phyloP scores from a whole-genome alignment of 1,284 basidiomycete genomes.

The Grifola frondosa region DNA sequence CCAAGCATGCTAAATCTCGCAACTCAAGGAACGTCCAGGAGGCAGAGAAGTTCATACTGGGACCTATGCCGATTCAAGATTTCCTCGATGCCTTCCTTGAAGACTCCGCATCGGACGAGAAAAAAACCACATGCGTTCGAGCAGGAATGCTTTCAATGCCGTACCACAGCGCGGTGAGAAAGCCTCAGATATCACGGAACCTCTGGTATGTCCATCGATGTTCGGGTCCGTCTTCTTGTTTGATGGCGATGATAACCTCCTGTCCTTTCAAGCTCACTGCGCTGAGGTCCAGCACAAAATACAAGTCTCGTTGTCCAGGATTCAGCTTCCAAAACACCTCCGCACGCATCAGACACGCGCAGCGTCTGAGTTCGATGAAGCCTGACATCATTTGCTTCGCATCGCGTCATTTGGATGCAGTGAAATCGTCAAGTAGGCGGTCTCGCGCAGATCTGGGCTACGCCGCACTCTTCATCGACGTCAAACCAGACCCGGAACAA shows the following conservation, averaged over 20 bases:
- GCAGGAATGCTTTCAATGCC: background rate
- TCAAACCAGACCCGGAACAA: background rate
- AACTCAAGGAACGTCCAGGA: background rate
- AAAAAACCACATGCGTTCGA: background rate
- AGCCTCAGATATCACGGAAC: background rate
- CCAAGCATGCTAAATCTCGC: background rate
- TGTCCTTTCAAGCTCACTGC: too few relatives aligned
- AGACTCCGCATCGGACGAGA: background rate
- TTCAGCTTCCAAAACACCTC: slow-evolving; percentile 4
- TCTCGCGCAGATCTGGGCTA: slow-evolving; percentile 4
- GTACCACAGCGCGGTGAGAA: background rate
- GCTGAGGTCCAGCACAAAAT: background rate
- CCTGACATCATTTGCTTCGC: slow-evolving; percentile 7
- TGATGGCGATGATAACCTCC: too few relatives aligned
- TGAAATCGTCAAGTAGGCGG: background rate
- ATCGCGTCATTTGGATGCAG: background rate
- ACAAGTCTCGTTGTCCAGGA: slow-evolving; percentile 4
- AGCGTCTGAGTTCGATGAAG: background rate
- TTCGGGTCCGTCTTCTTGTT: too few relatives aligned
- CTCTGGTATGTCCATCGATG: slow-evolving; percentile 4
- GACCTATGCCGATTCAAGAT: slow-evolving; percentile 2
- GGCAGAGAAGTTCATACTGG: background rate
- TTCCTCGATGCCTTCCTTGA: slow-evolving; percentile 3
- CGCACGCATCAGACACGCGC: background rate
- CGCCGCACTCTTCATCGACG: slow-evolving; percentile 9